Base-by-base conservation (phyloP, 805 yeast species). In the Starmerella roubikii region DNA sequence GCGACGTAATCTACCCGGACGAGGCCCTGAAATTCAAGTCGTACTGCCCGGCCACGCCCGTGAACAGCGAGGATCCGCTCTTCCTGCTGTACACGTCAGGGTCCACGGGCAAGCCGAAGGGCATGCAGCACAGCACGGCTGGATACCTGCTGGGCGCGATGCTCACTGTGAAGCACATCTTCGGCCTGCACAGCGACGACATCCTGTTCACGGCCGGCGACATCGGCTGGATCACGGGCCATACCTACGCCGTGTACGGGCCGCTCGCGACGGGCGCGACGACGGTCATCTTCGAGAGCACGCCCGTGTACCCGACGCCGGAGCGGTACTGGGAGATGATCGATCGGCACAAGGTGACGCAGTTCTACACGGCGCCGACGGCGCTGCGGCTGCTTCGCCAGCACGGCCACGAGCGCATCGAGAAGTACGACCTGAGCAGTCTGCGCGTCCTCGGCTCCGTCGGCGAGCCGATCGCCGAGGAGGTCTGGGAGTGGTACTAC, bases 191-290 rank as follows among this genome's bases (percentile, higher is more conserved):
- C 57, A 76, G 76, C 43, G 80, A 78, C 46, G 97, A 91, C 61
- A 69, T 80, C 32, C 63, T 88, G 45, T 88, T 91, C 68, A 88
- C 97, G 30, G 97, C 97, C 29, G 97, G 97, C 57, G 97, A 91
- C 59, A 84, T 91, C 40, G 97, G 98, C 58, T 91, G 98, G 97
- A 91, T 91, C 59, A 91, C 98, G 15, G 97, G 97, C 51, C 98
- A 91, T 62, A 81, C 96, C 9, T 91, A 88, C 58, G 94, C 84
- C 32, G 72, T 88, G 34, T 91, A 91, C 56, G 97, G 97, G 44
- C 98, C 98, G 30, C 72, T 91, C 51, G 64, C 76, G 23, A 60
- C 76, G 25, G 98, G 97, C 62, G 82, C 86, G 38, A 78, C 97
- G 34, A 76, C 95, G 9, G 80, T 91, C 38, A 82, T 88, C 41